phyloP scores from a whole-genome alignment of 352 stramenopile genomes.

The Phytophthora pluvialis region DNA sequence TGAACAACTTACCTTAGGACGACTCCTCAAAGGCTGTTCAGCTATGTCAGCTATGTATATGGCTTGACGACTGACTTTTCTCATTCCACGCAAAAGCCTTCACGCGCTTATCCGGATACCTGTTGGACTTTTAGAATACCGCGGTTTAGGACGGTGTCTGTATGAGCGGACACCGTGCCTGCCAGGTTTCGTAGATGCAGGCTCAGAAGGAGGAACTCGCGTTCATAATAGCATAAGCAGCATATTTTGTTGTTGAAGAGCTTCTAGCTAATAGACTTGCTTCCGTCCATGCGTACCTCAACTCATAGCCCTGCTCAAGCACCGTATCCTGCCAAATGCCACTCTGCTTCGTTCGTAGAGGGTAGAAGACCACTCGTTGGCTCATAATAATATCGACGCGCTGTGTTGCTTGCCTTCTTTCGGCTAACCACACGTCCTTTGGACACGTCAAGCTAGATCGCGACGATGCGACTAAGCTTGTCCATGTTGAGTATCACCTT shows the following conservation, averaged over 20 bases:
- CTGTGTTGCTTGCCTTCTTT: slow-evolving; percentile 14
- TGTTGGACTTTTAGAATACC: too few relatives aligned
- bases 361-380: neutral
- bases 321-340: neutral
- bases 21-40: too few relatives aligned
- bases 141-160: too few relatives aligned
- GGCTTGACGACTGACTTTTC: too few relatives aligned
- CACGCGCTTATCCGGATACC: too few relatives aligned
- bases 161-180: too few relatives aligned
- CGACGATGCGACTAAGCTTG: slow-evolving; percentile 24
- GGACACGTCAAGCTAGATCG: slow-evolving; percentile 4
- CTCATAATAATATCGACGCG: neutral
- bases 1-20: too few relatives aligned
- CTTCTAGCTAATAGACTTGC: neutral
- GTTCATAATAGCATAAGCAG: too few relatives aligned
- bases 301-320: neutral
- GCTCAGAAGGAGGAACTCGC: too few relatives aligned
- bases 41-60: too few relatives aligned
- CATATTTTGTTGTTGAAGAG: neutral
- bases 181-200: too few relatives aligned
- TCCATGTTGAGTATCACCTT: slow-evolving; percentile 34
- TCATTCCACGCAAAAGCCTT: too few relatives aligned
- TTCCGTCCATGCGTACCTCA: neutral
- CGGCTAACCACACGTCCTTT: slow-evolving; percentile 1
- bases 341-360: slow-evolving; percentile 14